phyloP scores from a whole-genome alignment of 2,329 filamentous ascomycete species.

The Lachnellula arida region DNA sequence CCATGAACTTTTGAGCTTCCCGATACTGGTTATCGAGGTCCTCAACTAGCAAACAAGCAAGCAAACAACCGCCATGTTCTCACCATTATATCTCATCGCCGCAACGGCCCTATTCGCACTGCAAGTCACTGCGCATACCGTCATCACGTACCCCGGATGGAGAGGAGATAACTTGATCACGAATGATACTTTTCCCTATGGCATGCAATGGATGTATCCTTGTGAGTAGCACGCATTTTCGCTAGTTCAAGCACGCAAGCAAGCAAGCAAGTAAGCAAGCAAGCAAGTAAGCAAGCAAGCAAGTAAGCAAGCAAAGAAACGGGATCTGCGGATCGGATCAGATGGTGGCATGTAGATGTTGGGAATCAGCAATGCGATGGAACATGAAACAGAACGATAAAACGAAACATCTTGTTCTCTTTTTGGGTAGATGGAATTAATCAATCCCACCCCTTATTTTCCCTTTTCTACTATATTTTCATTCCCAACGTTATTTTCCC shows the following conservation, averaged over 20 bases:
- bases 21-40: conserved; percentile 4
- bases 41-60: neutral
- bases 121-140: conserved; percentile 36
- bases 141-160: conserved; percentile 37
- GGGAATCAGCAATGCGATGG: too few relatives aligned
- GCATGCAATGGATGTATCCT: conserved; percentile 37
- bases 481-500: neutral
- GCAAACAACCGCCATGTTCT: conserved; percentile 8
- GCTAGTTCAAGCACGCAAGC: too few relatives aligned
- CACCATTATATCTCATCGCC: conserved; percentile 1
- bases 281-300: too few relatives aligned
- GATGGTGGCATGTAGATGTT: neutral
- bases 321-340: neutral
- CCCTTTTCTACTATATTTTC: neutral
- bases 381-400: neutral
- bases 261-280: too few relatives aligned
- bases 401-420: neutral
- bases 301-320: too few relatives aligned
- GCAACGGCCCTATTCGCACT: conserved; percentile 14
- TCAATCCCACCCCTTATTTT: neutral
- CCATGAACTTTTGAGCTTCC: neutral
- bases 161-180: conserved; percentile 37
- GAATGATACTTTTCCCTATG: conserved; percentile 34
- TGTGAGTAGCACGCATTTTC: conserved; percentile 28
- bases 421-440: neutral